Evolutionary conservation across 2,329 filamentous ascomycete genomes (phyloP), one percentile per base, ranked within the genome.

Genomic region (Ophiostoma sp.): DNA sequence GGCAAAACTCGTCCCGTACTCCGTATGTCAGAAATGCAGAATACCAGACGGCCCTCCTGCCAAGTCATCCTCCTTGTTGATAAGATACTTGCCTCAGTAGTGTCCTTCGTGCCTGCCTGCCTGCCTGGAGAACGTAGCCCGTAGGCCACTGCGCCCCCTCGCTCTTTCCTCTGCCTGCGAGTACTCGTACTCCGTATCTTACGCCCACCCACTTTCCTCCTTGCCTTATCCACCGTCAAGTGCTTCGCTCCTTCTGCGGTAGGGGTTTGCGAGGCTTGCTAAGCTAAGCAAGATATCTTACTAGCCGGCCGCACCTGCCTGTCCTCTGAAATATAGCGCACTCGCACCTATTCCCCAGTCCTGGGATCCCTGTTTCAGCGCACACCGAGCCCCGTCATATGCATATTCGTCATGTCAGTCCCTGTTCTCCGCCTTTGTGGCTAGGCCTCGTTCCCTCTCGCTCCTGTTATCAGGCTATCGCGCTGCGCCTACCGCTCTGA

Each of bases 331-430:
- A 55, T 60, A 62, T 16, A 58, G 49, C n/a, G n/a, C 6, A 52
- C 38, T 65, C 7, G 7, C 44, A 18, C 64, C 44, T 66, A 47
- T 49, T n/a, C 9, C 42, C 41, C 44, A 18, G 41, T 27, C 45
- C 47, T 41, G 27, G 27, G 27, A 27, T 66, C 40, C 18, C 52
- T 66, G 65, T 45, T 38, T n/a, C 41, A 47, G 45, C 47, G n/a
- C 18, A 27, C 38, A 45, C 40, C 36, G 36, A 55, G 65, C 69
- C 66, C 67, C 67, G 69, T 66, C 69, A 67, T 52, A 66, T 69
- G 67, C 66, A 68, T 70, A 42, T 66, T 67, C 65, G 68, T 66
- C 60, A 36, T 65, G 68, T 66, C 64, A 41, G 45, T 66, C 38
- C 64, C 16, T 66, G 60, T 60, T 58, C 40, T 69, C 69, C 36